Percentiles rank a stretch among this genome's conserved stretches.
Conservation (phyloP, 169 alveolate genomes). For the Plasmodium berghei region DNA sequence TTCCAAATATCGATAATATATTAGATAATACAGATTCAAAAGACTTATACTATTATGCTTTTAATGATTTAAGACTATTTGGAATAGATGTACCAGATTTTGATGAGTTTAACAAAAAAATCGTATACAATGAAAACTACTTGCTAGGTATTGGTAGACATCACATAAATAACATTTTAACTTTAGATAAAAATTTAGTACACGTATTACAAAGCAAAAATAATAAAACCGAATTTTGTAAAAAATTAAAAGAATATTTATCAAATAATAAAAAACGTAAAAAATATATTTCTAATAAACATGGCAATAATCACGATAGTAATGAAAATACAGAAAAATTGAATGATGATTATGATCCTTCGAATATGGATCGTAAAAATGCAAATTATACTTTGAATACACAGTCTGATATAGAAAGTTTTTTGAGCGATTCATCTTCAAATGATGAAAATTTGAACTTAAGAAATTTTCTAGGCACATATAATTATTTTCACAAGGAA, state of each 20-base stretch:
- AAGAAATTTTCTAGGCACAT: slow-evolving; percentile 47
- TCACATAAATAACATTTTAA: slow-evolving; percentile 76
- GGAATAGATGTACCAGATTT: slow-evolving; percentile 81
- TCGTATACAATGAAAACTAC: slow-evolving; percentile 70
- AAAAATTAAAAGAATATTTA: slow-evolving; percentile 32
- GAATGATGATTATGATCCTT: not conserved
- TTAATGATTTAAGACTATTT: slow-evolving; percentile 77
- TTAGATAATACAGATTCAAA: slow-evolving; percentile 79
- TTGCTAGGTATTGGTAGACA: slow-evolving; percentile 79
- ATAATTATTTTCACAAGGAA: slow-evolving; percentile 34
- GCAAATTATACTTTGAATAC: not conserved
- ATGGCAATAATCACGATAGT: not conserved
- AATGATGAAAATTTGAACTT: slow-evolving; percentile 57
- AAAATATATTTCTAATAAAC: slow-evolving; percentile 6
- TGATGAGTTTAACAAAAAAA: slow-evolving; percentile 75
- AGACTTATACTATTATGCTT: slow-evolving; percentile 59
- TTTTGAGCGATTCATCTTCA: slow-evolving; percentile 56
- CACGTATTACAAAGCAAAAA: slow-evolving; percentile 17
- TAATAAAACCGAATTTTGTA: slow-evolving; percentile 23
- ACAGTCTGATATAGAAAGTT: not conserved
- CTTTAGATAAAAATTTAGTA: slow-evolving; percentile 67
- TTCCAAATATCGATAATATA: slow-evolving; percentile 78
- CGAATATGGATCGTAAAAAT: not conserved
- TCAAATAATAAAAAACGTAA: slow-evolving; percentile 3
- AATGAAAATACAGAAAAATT: slow-evolving; percentile 2